Conservation (phyloP, 2,329 filamentous ascomycete genomes). For the Monilinia fructicola region DNA sequence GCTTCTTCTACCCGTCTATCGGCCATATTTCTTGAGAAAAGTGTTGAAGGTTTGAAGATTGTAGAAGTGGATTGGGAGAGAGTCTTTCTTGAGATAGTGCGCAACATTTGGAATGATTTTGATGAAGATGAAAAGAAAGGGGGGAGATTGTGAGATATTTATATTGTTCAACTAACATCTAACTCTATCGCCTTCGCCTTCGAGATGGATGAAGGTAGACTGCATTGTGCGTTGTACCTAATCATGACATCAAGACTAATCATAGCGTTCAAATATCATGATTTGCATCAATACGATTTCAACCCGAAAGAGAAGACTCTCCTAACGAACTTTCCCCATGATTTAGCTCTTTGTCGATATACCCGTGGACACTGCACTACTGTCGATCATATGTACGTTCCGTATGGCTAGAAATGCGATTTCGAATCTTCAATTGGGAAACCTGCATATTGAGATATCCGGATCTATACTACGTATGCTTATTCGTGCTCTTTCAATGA, state of each 20-base stretch:
- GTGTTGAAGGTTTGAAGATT: background rate
- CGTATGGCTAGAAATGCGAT: background rate
- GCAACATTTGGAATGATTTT: background rate
- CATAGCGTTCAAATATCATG: conserved; percentile 1
- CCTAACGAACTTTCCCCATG: background rate
- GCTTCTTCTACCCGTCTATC: conserved; percentile 1
- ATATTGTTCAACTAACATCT: background rate
- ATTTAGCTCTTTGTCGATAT: background rate
- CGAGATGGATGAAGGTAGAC: background rate
- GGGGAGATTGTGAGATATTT: background rate
- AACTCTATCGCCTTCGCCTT: background rate
- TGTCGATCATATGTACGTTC: background rate
- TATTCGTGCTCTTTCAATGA: too few relatives aligned
- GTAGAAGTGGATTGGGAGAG: background rate
- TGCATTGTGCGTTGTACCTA: background rate
- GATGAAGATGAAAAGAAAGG: background rate
- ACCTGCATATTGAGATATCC: background rate
- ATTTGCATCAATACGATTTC: background rate
- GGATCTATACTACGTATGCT: background rate
- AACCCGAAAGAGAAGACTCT: background rate
- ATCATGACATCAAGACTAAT: conserved; percentile 12
- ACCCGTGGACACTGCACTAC: background rate
- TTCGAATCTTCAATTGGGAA: background rate
- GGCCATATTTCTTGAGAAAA: conserved; percentile 8
- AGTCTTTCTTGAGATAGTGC: conserved; percentile 11